Evolutionary conservation across 345 rosid species (phyloP), one percentile per base, ranked within the genome.

Genomic region (Erysimum cheiranthoides): DNA sequence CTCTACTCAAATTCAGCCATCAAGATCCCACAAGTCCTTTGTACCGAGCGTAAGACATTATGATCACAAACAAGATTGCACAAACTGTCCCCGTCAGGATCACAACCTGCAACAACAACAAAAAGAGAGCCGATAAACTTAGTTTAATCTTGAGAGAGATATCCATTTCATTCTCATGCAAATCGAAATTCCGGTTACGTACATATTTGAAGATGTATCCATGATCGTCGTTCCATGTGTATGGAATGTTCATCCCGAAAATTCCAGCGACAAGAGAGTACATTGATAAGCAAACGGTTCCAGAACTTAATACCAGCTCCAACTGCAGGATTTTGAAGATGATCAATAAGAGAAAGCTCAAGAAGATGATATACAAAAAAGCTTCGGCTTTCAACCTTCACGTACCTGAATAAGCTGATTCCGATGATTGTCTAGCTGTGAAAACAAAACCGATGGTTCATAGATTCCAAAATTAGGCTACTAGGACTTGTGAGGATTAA

Each of bases 201-300:
- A 96, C 99, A 87, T 93, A 84, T 88, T 87, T 88, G 76, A 96
- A 96, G 64, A 93, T 71, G 89, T 84, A 93, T 38, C 88, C 93
- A 65, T 95, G 90, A 70, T 68, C 0, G 0, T 82, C 59, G 49
- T 88, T 96, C 99, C 98, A 96, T 6, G 87, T 74, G 71, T 87
- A 96, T 8, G 97, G 99, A 74, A 96, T 90, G 82, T 96, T 96
- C 98, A 96, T 84, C 66, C 99, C 99, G 61, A 93, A 96, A 74
- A 93, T 88, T 52, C 77, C 98, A 51, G 93, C 86, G 31, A 93
- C 90, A 84, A 95, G 82, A 50, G 99, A 87, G 74, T 80, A 90
- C 45, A 88, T 70, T 53, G 93, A 76, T 70, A 85, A 46, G 68
- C 83, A 82, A 12, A 92, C 92, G 0, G 96, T 92, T 73, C 88